Conservation (phyloP, 1,139 yeast species). For the Sugiyamaella novakii region DNA sequence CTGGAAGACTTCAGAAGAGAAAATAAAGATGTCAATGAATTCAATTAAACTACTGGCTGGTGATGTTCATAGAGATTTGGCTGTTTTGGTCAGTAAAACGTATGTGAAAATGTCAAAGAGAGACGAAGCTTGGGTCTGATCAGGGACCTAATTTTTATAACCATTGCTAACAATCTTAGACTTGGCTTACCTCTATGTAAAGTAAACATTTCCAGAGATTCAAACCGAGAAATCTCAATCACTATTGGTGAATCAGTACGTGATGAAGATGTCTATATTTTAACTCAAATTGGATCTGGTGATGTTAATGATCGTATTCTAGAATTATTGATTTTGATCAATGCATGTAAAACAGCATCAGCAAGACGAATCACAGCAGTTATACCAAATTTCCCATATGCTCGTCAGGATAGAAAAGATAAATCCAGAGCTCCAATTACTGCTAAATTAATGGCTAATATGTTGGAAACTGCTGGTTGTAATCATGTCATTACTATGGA, state of each 20-base stretch:
- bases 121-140: not conserved
- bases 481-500: conserved; percentile 98
- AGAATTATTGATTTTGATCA: conserved; percentile 87
- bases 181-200: conserved; percentile 47
- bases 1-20: not conserved
- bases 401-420: conserved; percentile 96
- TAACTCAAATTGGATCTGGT: conserved; percentile 90
- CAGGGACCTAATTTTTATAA: not conserved
- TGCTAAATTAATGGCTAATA: conserved; percentile 92
- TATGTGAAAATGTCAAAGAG: conserved; percentile 28
- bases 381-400: conserved; percentile 94
- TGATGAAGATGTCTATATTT: conserved; percentile 90
- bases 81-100: conserved; percentile 75
- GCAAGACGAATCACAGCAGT: conserved; percentile 96
- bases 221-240: conserved; percentile 80
- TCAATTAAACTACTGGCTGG: conserved; percentile 87
- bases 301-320: conserved; percentile 82
- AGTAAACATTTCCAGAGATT: conserved; percentile 51
- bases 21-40: conserved; percentile 49
- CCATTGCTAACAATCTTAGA: conserved; percentile 27
- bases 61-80: conserved; percentile 84
- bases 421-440: conserved; percentile 97
- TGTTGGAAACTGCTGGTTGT: conserved; percentile 95
- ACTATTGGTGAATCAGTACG: conserved; percentile 94
- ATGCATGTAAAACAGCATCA: conserved; percentile 93